These are phyloP conservation scores for Mortierella sp. DNA, from an alignment of 371 early-diverging fungal species.

Conservation along the genomic window DNA sequence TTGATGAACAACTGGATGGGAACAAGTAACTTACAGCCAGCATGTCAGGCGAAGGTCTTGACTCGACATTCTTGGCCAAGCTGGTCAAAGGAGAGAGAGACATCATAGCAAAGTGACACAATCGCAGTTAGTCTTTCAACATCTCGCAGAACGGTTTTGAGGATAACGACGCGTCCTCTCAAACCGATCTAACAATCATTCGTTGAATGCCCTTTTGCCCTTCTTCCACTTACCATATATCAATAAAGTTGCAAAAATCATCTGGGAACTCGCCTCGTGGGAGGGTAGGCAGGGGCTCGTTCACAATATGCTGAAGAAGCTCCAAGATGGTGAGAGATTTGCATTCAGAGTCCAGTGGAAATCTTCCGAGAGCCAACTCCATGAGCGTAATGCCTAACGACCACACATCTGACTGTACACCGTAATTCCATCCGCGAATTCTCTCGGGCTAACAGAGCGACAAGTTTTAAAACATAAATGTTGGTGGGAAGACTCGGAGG, in stretches of 20 bases:
- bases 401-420: constrained; percentile 96
- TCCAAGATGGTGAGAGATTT: constrained; percentile 88
- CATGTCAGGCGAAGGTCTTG: constrained; percentile 49
- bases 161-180: too few relatives aligned
- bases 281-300: constrained; percentile 90
- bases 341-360: constrained; percentile 89
- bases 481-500: not conserved
- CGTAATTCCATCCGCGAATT: constrained; percentile 91
- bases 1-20: not conserved
- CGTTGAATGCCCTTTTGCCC: not conserved
- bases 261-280: constrained; percentile 75
- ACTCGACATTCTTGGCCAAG: constrained; percentile 46
- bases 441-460: constrained; percentile 85
- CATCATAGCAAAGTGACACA: not conserved
- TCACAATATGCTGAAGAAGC: constrained; percentile 91
- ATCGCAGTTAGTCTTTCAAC: too few relatives aligned
- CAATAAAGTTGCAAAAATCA: constrained; percentile 83
- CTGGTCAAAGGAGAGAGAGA: constrained; percentile 10
- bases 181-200: too few relatives aligned
- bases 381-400: constrained; percentile 92
- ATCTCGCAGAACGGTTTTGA: too few relatives aligned
- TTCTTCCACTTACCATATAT: constrained; percentile 68
- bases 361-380: constrained; percentile 91
- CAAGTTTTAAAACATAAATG: constrained; percentile 6
- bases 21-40: constrained; percentile 35